These are phyloP conservation scores for Pyrenochaeta sp. DNA, from an alignment of 2,329 filamentous ascomycete species.

Conservation along the genomic window DNA sequence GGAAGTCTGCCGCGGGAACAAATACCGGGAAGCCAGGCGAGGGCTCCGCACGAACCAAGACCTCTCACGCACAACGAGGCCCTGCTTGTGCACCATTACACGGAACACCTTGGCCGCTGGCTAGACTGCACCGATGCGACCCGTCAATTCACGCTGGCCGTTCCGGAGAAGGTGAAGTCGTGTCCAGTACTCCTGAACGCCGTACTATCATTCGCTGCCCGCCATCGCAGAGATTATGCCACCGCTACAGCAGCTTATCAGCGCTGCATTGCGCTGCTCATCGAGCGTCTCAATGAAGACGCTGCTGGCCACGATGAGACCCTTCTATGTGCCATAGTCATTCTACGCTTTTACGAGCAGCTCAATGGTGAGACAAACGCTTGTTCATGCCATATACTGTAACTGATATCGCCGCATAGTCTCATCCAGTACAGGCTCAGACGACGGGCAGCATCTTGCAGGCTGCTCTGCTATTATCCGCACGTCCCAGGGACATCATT, in stretches of 20 bases:
- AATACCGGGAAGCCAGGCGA: slow-evolving; percentile 6
- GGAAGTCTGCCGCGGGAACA: slow-evolving; percentile 19
- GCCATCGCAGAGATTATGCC: slow-evolving; percentile 30
- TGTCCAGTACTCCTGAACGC: slow-evolving; percentile 42
- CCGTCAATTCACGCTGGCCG: slow-evolving; percentile 40
- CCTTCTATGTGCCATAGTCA: slow-evolving; percentile 43
- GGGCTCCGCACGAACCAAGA: slow-evolving; percentile 14
- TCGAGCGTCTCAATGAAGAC: slow-evolving; percentile 37
- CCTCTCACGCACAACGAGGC: slow-evolving; percentile 34
- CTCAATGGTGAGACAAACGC: slow-evolving; percentile 29
- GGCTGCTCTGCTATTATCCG: slow-evolving; percentile 43
- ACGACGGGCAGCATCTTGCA: slow-evolving; percentile 40
- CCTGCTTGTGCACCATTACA: slow-evolving; percentile 40
- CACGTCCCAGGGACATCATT: slow-evolving; percentile 36
- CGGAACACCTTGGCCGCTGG: slow-evolving; percentile 42
- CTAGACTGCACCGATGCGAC: slow-evolving; percentile 43
- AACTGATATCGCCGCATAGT: slow-evolving; percentile 23
- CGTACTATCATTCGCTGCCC: slow-evolving; percentile 40
- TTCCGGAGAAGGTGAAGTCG: slow-evolving; percentile 37
- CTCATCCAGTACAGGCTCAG: slow-evolving; percentile 35
- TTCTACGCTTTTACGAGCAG: slow-evolving; percentile 44
- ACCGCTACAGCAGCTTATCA: slow-evolving; percentile 37
- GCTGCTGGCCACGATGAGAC: slow-evolving; percentile 38
- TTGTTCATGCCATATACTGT: not conserved
- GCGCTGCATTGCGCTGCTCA: slow-evolving; percentile 41